Evolutionary conservation across 2,329 filamentous ascomycete genomes (phyloP).

Genomic region (Ophiostoma perfectum): DNA sequence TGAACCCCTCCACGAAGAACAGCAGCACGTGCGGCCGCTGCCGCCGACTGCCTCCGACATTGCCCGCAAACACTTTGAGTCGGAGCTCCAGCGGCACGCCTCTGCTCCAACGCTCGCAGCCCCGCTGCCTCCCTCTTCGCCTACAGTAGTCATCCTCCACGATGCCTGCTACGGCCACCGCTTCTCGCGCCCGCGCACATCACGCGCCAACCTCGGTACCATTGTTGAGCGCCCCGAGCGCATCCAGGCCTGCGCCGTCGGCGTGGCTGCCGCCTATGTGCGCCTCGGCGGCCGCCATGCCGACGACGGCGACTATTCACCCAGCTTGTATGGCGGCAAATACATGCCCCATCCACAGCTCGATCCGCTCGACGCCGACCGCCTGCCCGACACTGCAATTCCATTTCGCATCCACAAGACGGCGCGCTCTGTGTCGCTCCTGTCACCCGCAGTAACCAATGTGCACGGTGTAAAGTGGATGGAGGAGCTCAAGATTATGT

Average conservation of each 20-base stretch:
- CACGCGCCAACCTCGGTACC: constrained; percentile 62
- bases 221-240: constrained; percentile 94
- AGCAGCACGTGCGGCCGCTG: constrained; percentile 17
- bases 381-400: constrained; percentile 52
- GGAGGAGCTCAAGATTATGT: constrained; percentile 83
- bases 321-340: neutral
- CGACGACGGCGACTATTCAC: constrained; percentile 47
- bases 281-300: constrained; percentile 76
- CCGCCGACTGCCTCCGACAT: constrained; percentile 49
- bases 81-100: constrained; percentile 52
- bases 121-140: constrained; percentile 29
- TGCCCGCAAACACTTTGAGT: constrained; percentile 62
- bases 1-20: constrained; percentile 22
- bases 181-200: constrained; percentile 76
- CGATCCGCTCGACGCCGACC: constrained; percentile 39
- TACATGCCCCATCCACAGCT: constrained; percentile 62
- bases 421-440: constrained; percentile 62
- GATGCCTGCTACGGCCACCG: constrained; percentile 94
- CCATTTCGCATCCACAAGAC: constrained; percentile 87
- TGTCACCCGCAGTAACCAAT: constrained; percentile 73
- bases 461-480: constrained; percentile 93
- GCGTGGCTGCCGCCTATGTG: constrained; percentile 82
- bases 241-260: constrained; percentile 75
- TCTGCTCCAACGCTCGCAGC: neutral
- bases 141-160: constrained; percentile 76